Base-by-base conservation (phyloP, 2,329 filamentous ascomycete genomes). In the Xylaria sp. region DNA sequence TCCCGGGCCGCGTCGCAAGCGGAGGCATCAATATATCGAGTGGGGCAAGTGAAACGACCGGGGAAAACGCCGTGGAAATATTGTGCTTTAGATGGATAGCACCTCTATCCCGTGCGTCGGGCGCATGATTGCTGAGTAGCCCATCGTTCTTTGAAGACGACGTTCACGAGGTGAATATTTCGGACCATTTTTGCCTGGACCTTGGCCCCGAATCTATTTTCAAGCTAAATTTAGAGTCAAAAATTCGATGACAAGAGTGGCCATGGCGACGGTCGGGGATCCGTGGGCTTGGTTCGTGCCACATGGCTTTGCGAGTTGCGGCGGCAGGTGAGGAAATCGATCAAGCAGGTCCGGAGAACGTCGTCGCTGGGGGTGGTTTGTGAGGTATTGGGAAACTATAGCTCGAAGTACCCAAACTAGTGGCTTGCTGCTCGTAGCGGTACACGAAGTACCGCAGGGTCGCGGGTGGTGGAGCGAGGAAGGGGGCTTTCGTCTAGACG, bases 401-500 rank as follows among this genome's bases (percentile, higher is more conserved):
- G n/a, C 10, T 31, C n/a, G 15, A 55, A 37, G 31, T 18, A 13
- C 25, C 34, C 23, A 20, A 41, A 52, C 54, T 6, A 46, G 46
- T 8, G 34, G 34, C 34, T 10, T 13, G 20, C 51, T 28, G 41
- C 46, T 60, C 54, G 61, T 59, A 60, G 51, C 39, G 28, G 59
- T 60, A 41, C 41, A 51, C 34, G 15, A 41, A 31, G 55, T 9
- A 37, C 31, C n/a, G 58, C 10, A 41, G 41, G 55, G 50, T 28
- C 37, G 15, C 15, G 37, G 44, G 44, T 39, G 55, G 55, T 52
- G n/a, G 46, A 62, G 10, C 31, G 13, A 44, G 50, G n/a, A 58
- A 8, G 46, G 37, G 13, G 23, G 31, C 25, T 28, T 25, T 83
- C 76, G 28, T 28, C 28, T 28, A 93, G 73, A 88, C 86, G 81